These are phyloP conservation scores for Lithospermum erythrorhizon DNA, from an alignment of 257 asterid species.

Conservation along the genomic window DNA sequence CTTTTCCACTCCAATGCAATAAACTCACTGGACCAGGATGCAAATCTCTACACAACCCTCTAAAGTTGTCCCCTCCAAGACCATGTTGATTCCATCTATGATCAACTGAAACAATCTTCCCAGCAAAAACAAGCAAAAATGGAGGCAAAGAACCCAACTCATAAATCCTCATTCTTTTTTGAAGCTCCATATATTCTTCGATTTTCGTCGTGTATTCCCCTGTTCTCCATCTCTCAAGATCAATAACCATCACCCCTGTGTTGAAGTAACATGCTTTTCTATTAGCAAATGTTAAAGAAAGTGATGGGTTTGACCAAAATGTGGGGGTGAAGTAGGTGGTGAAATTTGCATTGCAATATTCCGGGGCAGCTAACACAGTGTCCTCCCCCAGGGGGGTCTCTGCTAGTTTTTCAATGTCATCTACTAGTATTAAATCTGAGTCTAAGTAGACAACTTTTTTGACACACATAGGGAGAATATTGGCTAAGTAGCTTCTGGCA, in stretches of 20 bases:
- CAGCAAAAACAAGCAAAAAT: slow-evolving; percentile 78
- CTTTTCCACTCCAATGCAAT: slow-evolving; percentile 96
- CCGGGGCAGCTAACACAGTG: slow-evolving; percentile 82
- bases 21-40: slow-evolving; percentile 91
- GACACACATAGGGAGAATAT: slow-evolving; percentile 62
- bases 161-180: slow-evolving; percentile 77
- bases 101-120: slow-evolving; percentile 68
- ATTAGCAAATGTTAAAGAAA: slow-evolving; percentile 56
- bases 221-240: slow-evolving; percentile 58
- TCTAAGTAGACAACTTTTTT: slow-evolving; percentile 69
- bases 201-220: slow-evolving; percentile 69
- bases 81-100: slow-evolving; percentile 94
- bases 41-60: slow-evolving; percentile 84
- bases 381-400: slow-evolving; percentile 38
- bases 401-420: slow-evolving; percentile 65
- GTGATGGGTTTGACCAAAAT: slow-evolving; percentile 85
- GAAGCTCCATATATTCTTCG: slow-evolving; percentile 94
- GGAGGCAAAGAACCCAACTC: slow-evolving; percentile 86
- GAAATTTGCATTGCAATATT: slow-evolving; percentile 88
- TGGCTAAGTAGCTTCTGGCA: slow-evolving; percentile 79
- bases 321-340: slow-evolving; percentile 77
- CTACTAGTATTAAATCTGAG: slow-evolving; percentile 74
- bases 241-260: slow-evolving; percentile 95
- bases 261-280: slow-evolving; percentile 76
- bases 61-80: slow-evolving; percentile 78